These are phyloP conservation scores for Salisapilia sapeloensis DNA, from an alignment of 352 stramenopile species.

Conservation along the genomic window DNA sequence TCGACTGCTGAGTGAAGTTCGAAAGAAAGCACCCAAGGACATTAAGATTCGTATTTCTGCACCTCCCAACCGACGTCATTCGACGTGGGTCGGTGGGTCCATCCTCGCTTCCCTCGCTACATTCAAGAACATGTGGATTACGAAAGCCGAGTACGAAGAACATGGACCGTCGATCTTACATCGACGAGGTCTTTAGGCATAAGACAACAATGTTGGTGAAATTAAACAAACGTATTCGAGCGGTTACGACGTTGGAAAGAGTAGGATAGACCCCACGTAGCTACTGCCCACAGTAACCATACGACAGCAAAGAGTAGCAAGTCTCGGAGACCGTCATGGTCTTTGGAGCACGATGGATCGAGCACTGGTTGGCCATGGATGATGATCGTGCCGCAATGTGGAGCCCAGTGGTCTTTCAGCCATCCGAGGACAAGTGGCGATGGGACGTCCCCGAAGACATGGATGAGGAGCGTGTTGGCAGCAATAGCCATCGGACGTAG, in stretches of 20 bases:
- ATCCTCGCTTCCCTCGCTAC: constrained; percentile 94
- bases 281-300: constrained; percentile 53
- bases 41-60: constrained; percentile 94
- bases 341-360: constrained; percentile 43
- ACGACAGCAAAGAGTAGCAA: constrained; percentile 60
- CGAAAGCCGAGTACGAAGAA: constrained; percentile 97
- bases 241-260: constrained; percentile 15
- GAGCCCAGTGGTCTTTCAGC: constrained; percentile 88
- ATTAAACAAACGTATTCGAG: constrained; percentile 1
- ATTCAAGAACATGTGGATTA: constrained; percentile 99
- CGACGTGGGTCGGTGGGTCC: constrained; percentile 95
- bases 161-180: constrained; percentile 93
- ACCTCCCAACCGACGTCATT: constrained; percentile 89
- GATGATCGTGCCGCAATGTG: constrained; percentile 63
- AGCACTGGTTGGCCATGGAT: constrained; percentile 33
- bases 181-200: constrained; percentile 12
- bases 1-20: constrained; percentile 87
- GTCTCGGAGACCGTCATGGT: constrained; percentile 36
- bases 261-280: constrained; percentile 39
- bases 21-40: constrained; percentile 78
- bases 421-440: constrained; percentile 84
- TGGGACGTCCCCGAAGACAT: constrained; percentile 89
- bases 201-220: constrained; percentile 4
- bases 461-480: constrained; percentile 84
- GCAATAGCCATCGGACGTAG: constrained; percentile 82